Conservation (phyloP, 257 asterid species). For the Solanum commersonii region DNA sequence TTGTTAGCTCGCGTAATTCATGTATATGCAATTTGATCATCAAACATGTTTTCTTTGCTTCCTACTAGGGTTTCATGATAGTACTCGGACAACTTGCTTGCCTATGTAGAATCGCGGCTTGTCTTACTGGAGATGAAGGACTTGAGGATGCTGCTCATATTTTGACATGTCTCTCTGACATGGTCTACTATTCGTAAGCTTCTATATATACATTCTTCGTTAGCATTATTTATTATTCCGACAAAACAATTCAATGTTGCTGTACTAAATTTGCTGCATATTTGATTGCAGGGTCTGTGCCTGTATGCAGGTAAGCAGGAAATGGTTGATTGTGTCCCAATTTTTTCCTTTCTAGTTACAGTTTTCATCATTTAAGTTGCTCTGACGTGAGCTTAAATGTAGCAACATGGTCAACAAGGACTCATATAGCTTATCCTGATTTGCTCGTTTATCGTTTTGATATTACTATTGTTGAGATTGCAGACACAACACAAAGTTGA, state of each 20-base stretch:
- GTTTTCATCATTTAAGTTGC: neutral
- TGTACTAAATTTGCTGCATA: neutral
- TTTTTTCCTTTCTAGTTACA: neutral
- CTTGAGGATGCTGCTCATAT: slow-evolving; percentile 16
- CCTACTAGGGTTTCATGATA: slow-evolving; percentile 23
- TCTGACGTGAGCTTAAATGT: too few species aligned
- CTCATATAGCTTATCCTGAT: neutral
- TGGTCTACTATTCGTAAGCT: slow-evolving; percentile 20
- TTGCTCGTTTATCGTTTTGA: neutral
- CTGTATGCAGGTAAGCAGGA: slow-evolving; percentile 33
- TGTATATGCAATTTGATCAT: neutral
- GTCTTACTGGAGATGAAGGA: slow-evolving; percentile 16
- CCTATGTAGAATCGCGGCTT: slow-evolving; percentile 22
- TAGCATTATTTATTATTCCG: neutral
- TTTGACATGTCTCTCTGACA: slow-evolving; percentile 17
- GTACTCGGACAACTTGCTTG: slow-evolving; percentile 27
- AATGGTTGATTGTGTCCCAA: neutral
- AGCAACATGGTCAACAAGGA: neutral
- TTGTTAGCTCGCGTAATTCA: neutral
- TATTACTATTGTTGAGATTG: slow-evolving; percentile 4
- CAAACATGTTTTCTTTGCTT: neutral
- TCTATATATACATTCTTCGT: neutral
- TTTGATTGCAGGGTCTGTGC: slow-evolving; percentile 31
- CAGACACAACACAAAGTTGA: slow-evolving; percentile 40
- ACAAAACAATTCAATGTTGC: neutral